These are phyloP conservation scores for Cryptococcus depauperatus DNA, from an alignment of 1,284 basidiomycete genomes.

Conservation along the genomic window DNA sequence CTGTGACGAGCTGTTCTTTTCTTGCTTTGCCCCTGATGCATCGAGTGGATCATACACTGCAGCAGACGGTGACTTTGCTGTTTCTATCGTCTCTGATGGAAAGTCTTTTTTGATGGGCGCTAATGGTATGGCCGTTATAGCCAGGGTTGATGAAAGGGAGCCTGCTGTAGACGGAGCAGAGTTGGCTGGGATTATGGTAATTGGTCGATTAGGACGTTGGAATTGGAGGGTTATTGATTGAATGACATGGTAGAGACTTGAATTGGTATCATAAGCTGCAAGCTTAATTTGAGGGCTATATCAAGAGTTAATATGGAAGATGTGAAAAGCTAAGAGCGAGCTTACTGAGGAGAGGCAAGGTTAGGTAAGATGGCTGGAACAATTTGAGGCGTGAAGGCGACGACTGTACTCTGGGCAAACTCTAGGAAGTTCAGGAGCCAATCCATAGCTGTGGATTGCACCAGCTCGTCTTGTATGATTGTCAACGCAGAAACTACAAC, in stretches of 20 bases:
- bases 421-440: conserved; percentile 90
- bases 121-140: conserved; percentile 9
- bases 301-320: background rate
- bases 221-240: conserved; percentile 68
- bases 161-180: conserved; percentile 14
- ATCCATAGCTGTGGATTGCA: conserved; percentile 75
- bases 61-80: conserved; percentile 5
- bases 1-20: conserved; percentile 4
- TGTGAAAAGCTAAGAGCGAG: background rate
- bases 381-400: conserved; percentile 87
- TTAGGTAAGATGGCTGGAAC: conserved; percentile 89
- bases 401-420: conserved; percentile 82
- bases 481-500: no score
- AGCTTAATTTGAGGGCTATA: conserved; percentile 66
- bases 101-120: conserved; percentile 25
- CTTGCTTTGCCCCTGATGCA: conserved; percentile 2
- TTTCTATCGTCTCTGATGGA: conserved; percentile 11
- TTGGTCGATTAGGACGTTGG: conserved; percentile 28
- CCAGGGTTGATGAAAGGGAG: conserved; percentile 24
- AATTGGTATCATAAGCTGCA: conserved; percentile 79
- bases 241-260: conserved; percentile 73
- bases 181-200: conserved; percentile 8
- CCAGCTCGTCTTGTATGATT: conserved; percentile 63
- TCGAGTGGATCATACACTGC: conserved; percentile 31
- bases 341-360: conserved; percentile 57